Conservation (phyloP, 2,329 filamentous ascomycete genomes). For the Xylaria sp. region DNA sequence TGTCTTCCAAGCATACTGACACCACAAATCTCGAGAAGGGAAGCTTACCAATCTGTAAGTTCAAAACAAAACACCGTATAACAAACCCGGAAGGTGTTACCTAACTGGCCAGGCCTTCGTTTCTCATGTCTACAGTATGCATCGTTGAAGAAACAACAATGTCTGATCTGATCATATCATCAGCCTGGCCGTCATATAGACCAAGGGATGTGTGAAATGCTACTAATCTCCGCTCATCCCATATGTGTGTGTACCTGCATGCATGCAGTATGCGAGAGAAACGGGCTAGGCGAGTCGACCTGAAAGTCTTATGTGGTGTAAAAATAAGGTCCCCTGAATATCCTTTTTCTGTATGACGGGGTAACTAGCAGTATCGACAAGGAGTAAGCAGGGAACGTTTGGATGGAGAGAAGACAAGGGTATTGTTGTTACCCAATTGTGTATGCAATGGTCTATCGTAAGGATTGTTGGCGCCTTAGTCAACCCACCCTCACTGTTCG, state of each 20-base stretch:
- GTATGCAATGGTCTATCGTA: conserved; percentile 25
- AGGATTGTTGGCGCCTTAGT: conserved; percentile 35
- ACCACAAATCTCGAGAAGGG: neutral
- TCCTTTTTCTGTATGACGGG: conserved; percentile 11
- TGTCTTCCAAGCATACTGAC: conserved; percentile 25
- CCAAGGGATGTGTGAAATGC: conserved; percentile 21
- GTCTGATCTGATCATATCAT: conserved; percentile 14
- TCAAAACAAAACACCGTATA: neutral
- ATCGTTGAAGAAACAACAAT: conserved; percentile 9
- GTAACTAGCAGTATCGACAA: neutral
- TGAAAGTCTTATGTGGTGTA: neutral
- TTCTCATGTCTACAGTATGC: conserved; percentile 7
- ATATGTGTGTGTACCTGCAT: conserved; percentile 38
- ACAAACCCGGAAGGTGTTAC: conserved; percentile 29
- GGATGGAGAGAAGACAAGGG: conserved; percentile 27
- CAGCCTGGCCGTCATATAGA: conserved; percentile 18
- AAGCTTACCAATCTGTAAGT: conserved; percentile 33
- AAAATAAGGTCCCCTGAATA: conserved; percentile 19
- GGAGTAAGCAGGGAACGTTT: neutral
- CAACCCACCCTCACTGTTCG: conserved; percentile 20
- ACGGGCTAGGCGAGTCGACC: conserved; percentile 7
- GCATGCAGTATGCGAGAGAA: conserved; percentile 28
- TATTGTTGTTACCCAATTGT: neutral
- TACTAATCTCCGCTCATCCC: conserved; percentile 17
- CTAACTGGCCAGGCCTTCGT: conserved; percentile 15